Evolutionary conservation across 352 stramenopile genomes (phyloP).

Genomic region (Pythium brassicae): DNA sequence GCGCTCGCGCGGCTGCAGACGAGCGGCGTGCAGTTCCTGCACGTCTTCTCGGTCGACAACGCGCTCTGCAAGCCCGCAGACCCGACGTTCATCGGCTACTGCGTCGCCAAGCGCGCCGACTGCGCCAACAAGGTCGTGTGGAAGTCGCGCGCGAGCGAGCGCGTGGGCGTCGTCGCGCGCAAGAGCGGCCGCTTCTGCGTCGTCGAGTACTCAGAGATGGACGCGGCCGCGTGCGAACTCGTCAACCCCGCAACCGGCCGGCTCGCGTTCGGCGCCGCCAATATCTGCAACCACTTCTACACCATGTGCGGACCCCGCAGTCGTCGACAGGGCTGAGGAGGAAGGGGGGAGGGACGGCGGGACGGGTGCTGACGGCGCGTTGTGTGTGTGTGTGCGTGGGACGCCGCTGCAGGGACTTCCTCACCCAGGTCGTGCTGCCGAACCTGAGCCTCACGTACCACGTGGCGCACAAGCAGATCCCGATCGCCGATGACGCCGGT

Average conservation of each 20-base stretch:
- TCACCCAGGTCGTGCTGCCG: constrained; percentile 86
- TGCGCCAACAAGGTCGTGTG: constrained; percentile 97
- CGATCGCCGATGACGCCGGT: constrained; percentile 80
- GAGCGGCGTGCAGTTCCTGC: constrained; percentile 91
- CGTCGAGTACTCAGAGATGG: constrained; percentile 98
- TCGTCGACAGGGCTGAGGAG: too few species aligned
- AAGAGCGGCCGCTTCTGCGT: constrained; percentile 86
- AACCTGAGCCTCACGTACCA: constrained; percentile 90
- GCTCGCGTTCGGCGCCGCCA: constrained; percentile 93
- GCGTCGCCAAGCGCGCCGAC: constrained; percentile 89
- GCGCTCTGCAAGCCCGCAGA: constrained; percentile 94
- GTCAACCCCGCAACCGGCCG: constrained; percentile 61
- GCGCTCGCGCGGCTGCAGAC: constrained; percentile 83
- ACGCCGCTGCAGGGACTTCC: constrained; percentile 35
- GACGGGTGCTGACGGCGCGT: neutral
- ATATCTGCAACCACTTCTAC: constrained; percentile 99
- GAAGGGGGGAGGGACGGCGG: too few species aligned
- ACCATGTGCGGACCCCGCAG: constrained; percentile 89
- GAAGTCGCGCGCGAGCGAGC: constrained; percentile 92
- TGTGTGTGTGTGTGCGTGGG: neutral
- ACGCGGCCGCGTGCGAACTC: constrained; percentile 58
- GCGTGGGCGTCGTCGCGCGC: constrained; percentile 89
- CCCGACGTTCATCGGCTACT: constrained; percentile 96
- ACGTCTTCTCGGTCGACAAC: constrained; percentile 99
- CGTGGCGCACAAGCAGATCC: constrained; percentile 98